Percentiles rank a stretch among this genome's conserved stretches.
phyloP scores from a whole-genome alignment of 2,329 filamentous ascomycete genomes.

The Trichoderma koningiopsis region DNA sequence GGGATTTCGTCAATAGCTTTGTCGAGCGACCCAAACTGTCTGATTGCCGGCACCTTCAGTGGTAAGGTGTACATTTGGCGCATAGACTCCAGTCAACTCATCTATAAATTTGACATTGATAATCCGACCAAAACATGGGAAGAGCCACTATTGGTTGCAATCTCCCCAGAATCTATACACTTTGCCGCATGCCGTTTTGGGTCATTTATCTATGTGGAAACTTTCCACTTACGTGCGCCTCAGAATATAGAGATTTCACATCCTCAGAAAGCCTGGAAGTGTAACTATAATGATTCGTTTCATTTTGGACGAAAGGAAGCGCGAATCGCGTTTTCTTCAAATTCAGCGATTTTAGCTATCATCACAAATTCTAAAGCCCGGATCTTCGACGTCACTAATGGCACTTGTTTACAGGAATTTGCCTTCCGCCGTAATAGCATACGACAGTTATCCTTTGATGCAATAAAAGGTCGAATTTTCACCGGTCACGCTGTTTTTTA shows the following conservation, averaged over 20 bases:
- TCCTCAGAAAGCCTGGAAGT: too few species aligned
- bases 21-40: not conserved
- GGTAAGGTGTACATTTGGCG: not conserved
- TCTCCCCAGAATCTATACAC: not conserved
- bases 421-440: rapidly evolving
- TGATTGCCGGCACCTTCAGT: not conserved
- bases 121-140: too few species aligned
- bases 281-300: too few species aligned
- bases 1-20: not conserved
- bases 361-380: rapidly evolving
- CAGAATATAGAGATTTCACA: too few species aligned
- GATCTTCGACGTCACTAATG: not conserved
- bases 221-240: too few species aligned
- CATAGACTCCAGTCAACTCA: not conserved
- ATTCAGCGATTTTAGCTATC: not conserved
- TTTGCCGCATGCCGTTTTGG: too few species aligned
- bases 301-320: too few species aligned
- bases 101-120: not conserved
- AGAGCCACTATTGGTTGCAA: not conserved
- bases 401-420: not conserved
- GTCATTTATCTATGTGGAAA: too few species aligned
- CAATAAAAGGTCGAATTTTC: not conserved
- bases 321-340: not conserved
- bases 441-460: not conserved
- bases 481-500: not conserved